Evolutionary conservation across 768 basidiomycete species (phyloP).

Genomic region (Panaeolus papilionaceus): DNA sequence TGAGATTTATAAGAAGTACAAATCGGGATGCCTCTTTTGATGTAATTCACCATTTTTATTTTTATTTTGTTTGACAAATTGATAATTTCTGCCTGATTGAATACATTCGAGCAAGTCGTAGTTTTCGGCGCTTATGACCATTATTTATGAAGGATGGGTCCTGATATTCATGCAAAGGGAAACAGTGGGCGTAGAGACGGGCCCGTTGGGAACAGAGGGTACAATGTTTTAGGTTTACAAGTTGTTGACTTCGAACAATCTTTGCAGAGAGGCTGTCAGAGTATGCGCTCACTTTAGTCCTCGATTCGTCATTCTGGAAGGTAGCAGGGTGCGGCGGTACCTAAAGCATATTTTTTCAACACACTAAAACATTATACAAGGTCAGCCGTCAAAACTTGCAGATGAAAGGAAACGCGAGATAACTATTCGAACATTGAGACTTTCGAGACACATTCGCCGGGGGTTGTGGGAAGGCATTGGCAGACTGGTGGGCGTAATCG

Average conservation of each 20-base stretch:
- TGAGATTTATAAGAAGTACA: too few species aligned
- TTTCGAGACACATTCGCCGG: too few species aligned
- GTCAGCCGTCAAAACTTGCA: too few species aligned
- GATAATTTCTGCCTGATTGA: not conserved
- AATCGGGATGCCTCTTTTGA: too few species aligned
- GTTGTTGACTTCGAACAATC: not conserved
- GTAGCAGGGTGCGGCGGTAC: not conserved
- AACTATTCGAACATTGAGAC: constrained; percentile 15
- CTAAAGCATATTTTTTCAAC: too few species aligned
- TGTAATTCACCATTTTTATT: not conserved
- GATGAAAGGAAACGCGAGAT: too few species aligned
- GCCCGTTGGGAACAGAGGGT: too few species aligned
- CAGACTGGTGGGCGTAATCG: not conserved
- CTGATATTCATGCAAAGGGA: not conserved
- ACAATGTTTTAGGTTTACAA: not conserved
- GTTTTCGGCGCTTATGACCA: constrained; percentile 1
- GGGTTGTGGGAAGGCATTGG: not conserved
- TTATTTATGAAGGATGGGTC: not conserved
- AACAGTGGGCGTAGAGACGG: not conserved
- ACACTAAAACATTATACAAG: too few species aligned
- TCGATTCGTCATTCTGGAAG: not conserved
- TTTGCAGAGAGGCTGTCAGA: not conserved
- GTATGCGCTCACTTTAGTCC: too few species aligned
- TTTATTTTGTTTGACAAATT: not conserved
- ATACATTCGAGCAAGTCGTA: not conserved